Conservation (phyloP, 495 filamentous ascomycete species). For the Melanomma pulvis-pyrius region DNA sequence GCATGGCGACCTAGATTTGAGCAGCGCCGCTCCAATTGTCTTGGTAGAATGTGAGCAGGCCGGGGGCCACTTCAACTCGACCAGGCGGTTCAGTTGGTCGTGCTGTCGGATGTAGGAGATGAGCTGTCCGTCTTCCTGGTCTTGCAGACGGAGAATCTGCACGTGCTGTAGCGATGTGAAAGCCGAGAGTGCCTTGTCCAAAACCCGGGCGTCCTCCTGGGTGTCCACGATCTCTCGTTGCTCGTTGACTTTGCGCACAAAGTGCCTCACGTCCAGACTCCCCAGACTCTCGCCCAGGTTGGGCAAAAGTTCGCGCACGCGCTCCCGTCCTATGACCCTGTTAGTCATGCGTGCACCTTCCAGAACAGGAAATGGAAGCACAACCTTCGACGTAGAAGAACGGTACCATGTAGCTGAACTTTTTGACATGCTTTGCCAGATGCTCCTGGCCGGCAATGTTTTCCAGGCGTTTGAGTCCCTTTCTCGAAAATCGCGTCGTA, state of each 20-base stretch:
- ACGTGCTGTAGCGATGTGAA: slow-evolving; percentile 67
- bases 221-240: slow-evolving; percentile 50
- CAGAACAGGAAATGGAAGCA: slow-evolving; percentile 27
- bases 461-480: slow-evolving; percentile 61
- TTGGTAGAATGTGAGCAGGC: slow-evolving; percentile 65
- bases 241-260: slow-evolving; percentile 49
- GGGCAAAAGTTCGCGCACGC: slow-evolving; percentile 43
- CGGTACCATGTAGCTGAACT: slow-evolving; percentile 73
- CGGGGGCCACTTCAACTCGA: slow-evolving; percentile 61
- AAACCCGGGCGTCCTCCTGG: slow-evolving; percentile 49
- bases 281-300: slow-evolving; percentile 37
- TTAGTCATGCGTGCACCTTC: slow-evolving; percentile 32
- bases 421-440: slow-evolving; percentile 63
- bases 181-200: slow-evolving; percentile 58
- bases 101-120: slow-evolving; percentile 50
- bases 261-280: slow-evolving; percentile 44
- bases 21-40: slow-evolving; percentile 60
- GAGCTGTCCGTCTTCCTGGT: slow-evolving; percentile 59
- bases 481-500: slow-evolving; percentile 60
- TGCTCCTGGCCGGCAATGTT: slow-evolving; percentile 52
- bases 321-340: slow-evolving; percentile 42
- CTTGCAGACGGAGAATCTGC: slow-evolving; percentile 65
- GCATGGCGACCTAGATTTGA: slow-evolving; percentile 57
- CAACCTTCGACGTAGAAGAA: slow-evolving; percentile 61
- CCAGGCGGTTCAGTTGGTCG: slow-evolving; percentile 40